phyloP scores from a whole-genome alignment of 352 stramenopile species.

The Phytophthora litchii region DNA sequence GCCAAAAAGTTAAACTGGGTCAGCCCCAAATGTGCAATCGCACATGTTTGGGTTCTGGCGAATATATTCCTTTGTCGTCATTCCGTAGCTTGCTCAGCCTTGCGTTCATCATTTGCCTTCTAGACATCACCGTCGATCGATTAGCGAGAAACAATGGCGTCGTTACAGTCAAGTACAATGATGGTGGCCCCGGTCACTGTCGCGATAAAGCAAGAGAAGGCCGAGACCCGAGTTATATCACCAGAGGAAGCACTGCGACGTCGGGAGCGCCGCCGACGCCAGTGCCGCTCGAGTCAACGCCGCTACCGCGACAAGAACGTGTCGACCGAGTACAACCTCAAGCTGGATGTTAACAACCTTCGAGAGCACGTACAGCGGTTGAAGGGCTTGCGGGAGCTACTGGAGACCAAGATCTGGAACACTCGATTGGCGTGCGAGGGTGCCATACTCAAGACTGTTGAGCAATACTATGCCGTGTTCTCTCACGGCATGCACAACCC shows the following conservation, averaged over 20 bases:
- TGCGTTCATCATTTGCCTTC: slow-evolving; percentile 15
- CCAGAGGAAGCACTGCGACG: slow-evolving; percentile 15
- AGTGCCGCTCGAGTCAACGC: slow-evolving; percentile 73
- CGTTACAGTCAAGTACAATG: neutral
- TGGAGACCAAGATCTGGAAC: slow-evolving; percentile 55
- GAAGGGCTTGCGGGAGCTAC: slow-evolving; percentile 40
- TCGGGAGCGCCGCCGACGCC: slow-evolving; percentile 49
- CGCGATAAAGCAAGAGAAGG: neutral
- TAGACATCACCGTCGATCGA: neutral
- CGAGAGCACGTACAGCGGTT: slow-evolving; percentile 64
- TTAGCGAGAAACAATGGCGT: slow-evolving; percentile 2
- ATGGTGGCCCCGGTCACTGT: neutral
- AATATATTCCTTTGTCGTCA: too few species aligned
- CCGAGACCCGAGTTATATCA: neutral
- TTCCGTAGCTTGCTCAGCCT: neutral
- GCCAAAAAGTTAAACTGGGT: too few species aligned
- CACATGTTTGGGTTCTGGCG: too few species aligned
- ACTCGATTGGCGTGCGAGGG: slow-evolving; percentile 37
- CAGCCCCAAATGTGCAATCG: too few species aligned
- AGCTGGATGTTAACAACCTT: slow-evolving; percentile 68
- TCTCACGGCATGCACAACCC: slow-evolving; percentile 58
- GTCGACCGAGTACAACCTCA: slow-evolving; percentile 70
- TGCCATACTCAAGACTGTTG: slow-evolving; percentile 52
- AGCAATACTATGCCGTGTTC: slow-evolving; percentile 76
- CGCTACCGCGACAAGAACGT: slow-evolving; percentile 73